phyloP scores from a whole-genome alignment of 192 early-diverging fungal species.

The Coemansia erecta region DNA sequence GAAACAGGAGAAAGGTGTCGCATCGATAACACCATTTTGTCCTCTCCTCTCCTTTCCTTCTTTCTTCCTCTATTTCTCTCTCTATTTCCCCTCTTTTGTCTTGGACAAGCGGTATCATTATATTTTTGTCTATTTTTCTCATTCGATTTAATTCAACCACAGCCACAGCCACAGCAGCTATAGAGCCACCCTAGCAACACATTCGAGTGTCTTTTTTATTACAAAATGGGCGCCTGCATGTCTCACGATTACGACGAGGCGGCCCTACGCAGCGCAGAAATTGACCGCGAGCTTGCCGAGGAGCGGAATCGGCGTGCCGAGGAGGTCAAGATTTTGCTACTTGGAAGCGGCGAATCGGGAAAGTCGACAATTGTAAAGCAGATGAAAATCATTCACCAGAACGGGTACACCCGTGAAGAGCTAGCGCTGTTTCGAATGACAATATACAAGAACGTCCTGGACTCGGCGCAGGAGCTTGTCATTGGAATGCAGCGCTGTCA shows the following conservation, averaged over 20 bases:
- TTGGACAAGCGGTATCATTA: background rate
- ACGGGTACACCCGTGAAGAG: slow-evolving; percentile 83
- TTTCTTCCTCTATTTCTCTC: background rate
- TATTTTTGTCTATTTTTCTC: slow-evolving; percentile 3
- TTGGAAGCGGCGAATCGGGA: slow-evolving; percentile 88
- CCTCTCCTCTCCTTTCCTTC: too few relatives aligned
- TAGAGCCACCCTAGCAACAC: background rate
- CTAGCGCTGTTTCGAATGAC: slow-evolving; percentile 71
- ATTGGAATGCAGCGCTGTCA: slow-evolving; percentile 66
- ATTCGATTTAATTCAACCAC: background rate
- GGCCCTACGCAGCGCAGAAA: slow-evolving; percentile 53
- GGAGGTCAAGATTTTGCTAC: slow-evolving; percentile 58
- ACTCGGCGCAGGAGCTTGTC: slow-evolving; percentile 76
- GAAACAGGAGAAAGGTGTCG: too few relatives aligned
- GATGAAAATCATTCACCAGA: slow-evolving; percentile 97
- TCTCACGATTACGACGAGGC: slow-evolving; percentile 54
- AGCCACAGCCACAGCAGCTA: background rate
- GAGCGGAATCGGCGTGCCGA: slow-evolving; percentile 54
- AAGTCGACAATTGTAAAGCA: slow-evolving; percentile 96
- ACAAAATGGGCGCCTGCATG: slow-evolving; percentile 55
- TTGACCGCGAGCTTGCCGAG: slow-evolving; percentile 56
- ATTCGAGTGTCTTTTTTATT: background rate
- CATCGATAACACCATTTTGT: too few relatives aligned
- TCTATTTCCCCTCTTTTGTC: background rate
- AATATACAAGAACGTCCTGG: slow-evolving; percentile 83